A percentile compares a stretch with the other conserved stretches of the same genome.
phyloP scores from a whole-genome alignment of 257 asterid species.

The Solanum tarijense region DNA sequence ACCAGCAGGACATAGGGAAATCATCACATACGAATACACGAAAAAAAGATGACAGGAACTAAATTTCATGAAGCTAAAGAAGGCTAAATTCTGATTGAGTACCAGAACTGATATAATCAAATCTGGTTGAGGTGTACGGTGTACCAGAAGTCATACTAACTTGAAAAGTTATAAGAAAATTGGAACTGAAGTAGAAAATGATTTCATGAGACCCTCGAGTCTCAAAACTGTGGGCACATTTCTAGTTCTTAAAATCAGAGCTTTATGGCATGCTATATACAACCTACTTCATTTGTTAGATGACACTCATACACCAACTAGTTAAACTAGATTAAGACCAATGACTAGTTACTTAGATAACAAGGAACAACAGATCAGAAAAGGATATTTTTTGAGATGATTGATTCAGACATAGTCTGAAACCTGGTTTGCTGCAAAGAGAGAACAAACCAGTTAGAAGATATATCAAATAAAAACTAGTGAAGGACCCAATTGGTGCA shows the following conservation, averaged over 20 bases:
- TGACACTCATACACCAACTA: background rate
- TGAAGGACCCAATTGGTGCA: background rate
- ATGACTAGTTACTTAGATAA: background rate
- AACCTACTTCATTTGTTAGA: background rate
- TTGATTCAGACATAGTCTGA: conserved; percentile 87
- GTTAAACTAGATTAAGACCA: background rate
- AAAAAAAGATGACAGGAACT: background rate
- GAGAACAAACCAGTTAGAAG: background rate
- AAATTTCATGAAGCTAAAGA: background rate
- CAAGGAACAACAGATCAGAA: background rate
- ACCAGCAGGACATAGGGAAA: background rate
- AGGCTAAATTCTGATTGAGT: background rate
- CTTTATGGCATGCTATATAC: background rate
- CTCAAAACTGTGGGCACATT: background rate
- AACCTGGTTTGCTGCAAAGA: conserved; percentile 81
- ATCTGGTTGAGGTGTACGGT: background rate
- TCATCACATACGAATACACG: background rate
- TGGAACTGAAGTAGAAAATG: background rate
- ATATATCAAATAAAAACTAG: background rate
- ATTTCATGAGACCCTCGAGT: background rate
- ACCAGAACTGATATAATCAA: background rate
- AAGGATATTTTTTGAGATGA: conserved; percentile 86
- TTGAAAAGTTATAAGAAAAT: background rate
- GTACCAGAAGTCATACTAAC: background rate
- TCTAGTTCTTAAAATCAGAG: background rate